These are phyloP conservation scores for Phytophthora tubulina DNA, from an alignment of 352 stramenopile genomes.

Conservation along the genomic window DNA sequence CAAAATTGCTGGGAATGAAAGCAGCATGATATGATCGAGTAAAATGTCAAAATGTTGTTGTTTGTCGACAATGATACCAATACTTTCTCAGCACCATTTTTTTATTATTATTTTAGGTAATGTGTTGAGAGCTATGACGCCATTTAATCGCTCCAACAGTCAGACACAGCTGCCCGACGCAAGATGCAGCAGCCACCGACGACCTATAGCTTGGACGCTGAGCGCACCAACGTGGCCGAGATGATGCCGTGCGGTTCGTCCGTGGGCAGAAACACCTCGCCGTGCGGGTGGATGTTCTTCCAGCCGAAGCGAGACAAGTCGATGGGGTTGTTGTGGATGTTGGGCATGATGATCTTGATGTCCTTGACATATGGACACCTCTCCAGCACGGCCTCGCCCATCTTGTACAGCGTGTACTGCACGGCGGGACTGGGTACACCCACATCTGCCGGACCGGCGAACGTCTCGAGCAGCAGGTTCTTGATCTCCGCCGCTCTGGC, in stretches of 20 bases:
- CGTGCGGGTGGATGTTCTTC: conserved; percentile 89
- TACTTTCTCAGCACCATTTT: too few relatives aligned
- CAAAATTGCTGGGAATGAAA: too few relatives aligned
- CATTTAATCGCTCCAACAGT: too few relatives aligned
- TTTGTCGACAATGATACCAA: too few relatives aligned
- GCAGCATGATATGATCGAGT: too few relatives aligned
- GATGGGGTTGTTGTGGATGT: conserved; percentile 92
- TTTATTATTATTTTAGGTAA: too few relatives aligned
- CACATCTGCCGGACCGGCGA: conserved; percentile 80
- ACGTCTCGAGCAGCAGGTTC: conserved; percentile 76
- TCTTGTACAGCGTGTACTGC: conserved; percentile 88
- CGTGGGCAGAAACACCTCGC: conserved; percentile 89
- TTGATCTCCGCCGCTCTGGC: conserved; percentile 66
- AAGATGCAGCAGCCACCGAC: background rate
- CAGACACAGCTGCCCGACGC: background rate
- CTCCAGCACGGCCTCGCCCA: conserved; percentile 85
- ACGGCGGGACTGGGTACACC: conserved; percentile 82
- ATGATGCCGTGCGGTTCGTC: conserved; percentile 91
- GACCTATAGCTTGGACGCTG: conserved; percentile 61
- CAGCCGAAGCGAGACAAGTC: conserved; percentile 86
- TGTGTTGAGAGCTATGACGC: too few relatives aligned
- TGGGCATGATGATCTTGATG: conserved; percentile 85
- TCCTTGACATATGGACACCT: conserved; percentile 72
- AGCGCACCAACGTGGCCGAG: conserved; percentile 76
- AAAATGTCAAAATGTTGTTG: too few relatives aligned